Base-by-base conservation (phyloP, 768 basidiomycete species). In the Mycena albidolilacea region DNA sequence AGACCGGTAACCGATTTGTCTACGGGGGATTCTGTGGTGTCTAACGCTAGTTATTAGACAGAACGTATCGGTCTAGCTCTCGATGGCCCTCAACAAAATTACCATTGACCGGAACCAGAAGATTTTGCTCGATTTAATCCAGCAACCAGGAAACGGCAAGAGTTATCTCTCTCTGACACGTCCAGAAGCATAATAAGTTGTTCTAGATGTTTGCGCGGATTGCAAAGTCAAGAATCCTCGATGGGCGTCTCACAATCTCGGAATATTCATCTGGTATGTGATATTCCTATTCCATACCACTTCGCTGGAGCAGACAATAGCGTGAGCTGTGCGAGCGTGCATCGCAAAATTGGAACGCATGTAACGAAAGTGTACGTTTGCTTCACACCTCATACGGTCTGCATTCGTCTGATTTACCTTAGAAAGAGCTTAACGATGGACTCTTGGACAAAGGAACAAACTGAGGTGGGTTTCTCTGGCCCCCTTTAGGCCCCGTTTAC, bases 261-360 rank as follows among this genome's bases (percentile, higher is more conserved):
- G 97, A 19, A 94, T 96, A 71, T 96, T 96, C 78, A 87, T 96
- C 30, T 97, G 95, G 94, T 94, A 79, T 17, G 39, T 23, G 59
- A 11, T 17, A 58, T 35, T 46, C 8, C 41, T 35, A 75, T 54
- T 58, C 38, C 19, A 15, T 60, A 60, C 50, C 52, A 58, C 41
- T 60, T 43, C 67, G 54, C 73, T 69, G 43, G 71, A 73, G 71
- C 63, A 64, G 74, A 66, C 10, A 72, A 44, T 72, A 97, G 96
- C 77, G 87, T 96, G 54, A 90, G 89, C 76, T 98, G 97, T 80
- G 97, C 97, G 17, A 93, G 93, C 70, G 90, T 97, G 63, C 97
- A 98, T 84, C 89, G 97, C 65, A 97, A 97, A 85, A 92, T 98
- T 70, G 97, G 97, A 2, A 97, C 95, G 6, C 97, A 98, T 80